A percentile compares a stretch with the other conserved stretches of the same genome.
Conservation (phyloP, 2,329 filamentous ascomycete species). For the Xylaria hypoxylon region DNA sequence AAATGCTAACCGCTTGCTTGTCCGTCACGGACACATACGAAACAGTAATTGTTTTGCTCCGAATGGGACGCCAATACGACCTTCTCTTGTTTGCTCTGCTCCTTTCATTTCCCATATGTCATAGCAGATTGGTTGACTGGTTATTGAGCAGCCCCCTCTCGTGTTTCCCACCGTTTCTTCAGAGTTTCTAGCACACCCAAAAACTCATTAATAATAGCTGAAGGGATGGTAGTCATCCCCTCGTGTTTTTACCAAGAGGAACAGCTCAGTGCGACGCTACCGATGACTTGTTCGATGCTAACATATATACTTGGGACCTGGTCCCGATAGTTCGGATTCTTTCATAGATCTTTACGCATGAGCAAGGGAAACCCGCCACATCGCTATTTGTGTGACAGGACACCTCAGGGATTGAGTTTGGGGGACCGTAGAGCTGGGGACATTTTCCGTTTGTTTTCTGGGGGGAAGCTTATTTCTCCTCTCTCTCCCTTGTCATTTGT, state of each 20-base stretch:
- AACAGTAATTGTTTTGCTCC: conserved; percentile 34
- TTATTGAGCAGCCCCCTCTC: conserved; percentile 18
- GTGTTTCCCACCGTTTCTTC: conserved; percentile 15
- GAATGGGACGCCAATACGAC: conserved; percentile 31
- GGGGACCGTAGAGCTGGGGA: conserved; percentile 35
- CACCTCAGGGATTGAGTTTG: conserved; percentile 34
- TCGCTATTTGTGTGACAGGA: conserved; percentile 40
- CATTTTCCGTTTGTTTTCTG: conserved; percentile 21
- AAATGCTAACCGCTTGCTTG: conserved; percentile 18
- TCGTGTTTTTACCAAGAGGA: conserved; percentile 4
- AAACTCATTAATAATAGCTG: not conserved
- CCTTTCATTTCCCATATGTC: conserved; percentile 37
- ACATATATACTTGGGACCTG: conserved; percentile 28
- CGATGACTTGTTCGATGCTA: conserved; percentile 23
- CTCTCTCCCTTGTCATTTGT: conserved; percentile 34
- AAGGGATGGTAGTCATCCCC: not conserved
- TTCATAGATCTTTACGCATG: conserved; percentile 36
- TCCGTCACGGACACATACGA: conserved; percentile 30
- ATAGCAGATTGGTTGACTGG: conserved; percentile 18
- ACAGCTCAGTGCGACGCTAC: conserved; percentile 22
- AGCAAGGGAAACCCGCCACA: conserved; percentile 40
- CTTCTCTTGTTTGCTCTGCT: conserved; percentile 35
- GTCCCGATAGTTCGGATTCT: conserved; percentile 36
- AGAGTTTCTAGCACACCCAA: conserved; percentile 1
- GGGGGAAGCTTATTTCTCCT: conserved; percentile 18